Base-by-base conservation (phyloP, 208 protist species). In the Sergeia podlipaevii region DNA sequence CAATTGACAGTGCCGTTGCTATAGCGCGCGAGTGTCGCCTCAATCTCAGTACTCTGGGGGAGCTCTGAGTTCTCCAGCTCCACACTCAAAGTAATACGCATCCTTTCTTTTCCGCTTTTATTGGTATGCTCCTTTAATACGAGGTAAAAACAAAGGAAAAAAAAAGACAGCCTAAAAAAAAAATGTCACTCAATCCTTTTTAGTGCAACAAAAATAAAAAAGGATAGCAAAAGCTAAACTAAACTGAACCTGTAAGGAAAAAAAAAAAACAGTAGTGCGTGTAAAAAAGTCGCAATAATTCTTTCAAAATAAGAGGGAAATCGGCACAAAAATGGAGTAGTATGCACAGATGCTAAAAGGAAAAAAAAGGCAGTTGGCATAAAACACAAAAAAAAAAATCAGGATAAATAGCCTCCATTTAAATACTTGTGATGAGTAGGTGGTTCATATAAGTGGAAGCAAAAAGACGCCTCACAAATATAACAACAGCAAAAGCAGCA, bases 61-160 rank as follows among this genome's bases (percentile, higher is more conserved):
- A 90, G 47, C 54, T 95, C 83, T 13, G 30, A 63, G 58, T 90
- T 71, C 11, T 62, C 48, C 2, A 95, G 60, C 60, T 95, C 83
- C 37, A 95, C 70, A 47, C 83, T 79, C 45, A 95, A 36, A 4
- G 76, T 91, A 23, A 95, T 86, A 26, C 75, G 72, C 88, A 95
- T 94, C 26, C 10, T 62, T 7, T 29, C 23, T 36, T 15, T 15
- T 0, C 21, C 4, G 38, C 28, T 15, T 26, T 17, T 36, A 18
- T 32, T 21, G 8, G 45, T 24, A 48, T 10, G 2, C 11, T 59
- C 6, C 48, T 41, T 46, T 3, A 21, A 29, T 17, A 4, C 15
- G 17, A 43, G 28, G 32, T 28, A 13, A 53, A 15, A 38, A 11
- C 41, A 48, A 33, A 66, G 15, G 21, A 46, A 2, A 21, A 28